A percentile compares a stretch with the other conserved stretches of the same genome.
Conservation (phyloP, 805 yeast genomes). For the Teunomyces funiuensis region DNA sequence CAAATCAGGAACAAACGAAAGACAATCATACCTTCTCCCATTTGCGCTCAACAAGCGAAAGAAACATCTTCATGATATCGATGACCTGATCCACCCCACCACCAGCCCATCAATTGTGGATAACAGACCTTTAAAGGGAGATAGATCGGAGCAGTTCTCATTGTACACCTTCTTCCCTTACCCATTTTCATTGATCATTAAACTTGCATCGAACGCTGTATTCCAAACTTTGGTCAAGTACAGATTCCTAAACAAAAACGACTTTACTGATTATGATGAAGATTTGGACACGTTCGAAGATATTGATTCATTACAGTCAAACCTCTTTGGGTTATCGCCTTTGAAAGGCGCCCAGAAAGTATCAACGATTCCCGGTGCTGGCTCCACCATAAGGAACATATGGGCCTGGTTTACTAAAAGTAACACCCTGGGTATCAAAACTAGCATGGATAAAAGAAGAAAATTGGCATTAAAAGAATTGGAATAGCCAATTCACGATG, state of each 20-base stretch:
- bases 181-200: constrained; percentile 33
- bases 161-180: constrained; percentile 42
- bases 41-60: constrained; percentile 20
- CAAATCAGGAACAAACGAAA: constrained; percentile 42
- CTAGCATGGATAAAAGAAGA: constrained; percentile 39
- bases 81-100: not conserved
- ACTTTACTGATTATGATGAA: constrained; percentile 20
- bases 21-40: constrained; percentile 45
- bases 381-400: constrained; percentile 18
- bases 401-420: constrained; percentile 25
- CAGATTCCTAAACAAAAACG: constrained; percentile 22
- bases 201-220: constrained; percentile 14
- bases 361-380: constrained; percentile 29
- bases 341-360: constrained; percentile 42
- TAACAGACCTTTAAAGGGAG: constrained; percentile 19
- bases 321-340: constrained; percentile 40
- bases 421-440: constrained; percentile 17
- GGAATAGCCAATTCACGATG: constrained; percentile 19
- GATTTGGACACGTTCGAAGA: constrained; percentile 27
- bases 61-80: constrained; percentile 1
- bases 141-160: constrained; percentile 31
- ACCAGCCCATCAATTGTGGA: constrained; percentile 11
- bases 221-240: constrained; percentile 23
- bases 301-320: constrained; percentile 32
- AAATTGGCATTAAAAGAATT: constrained; percentile 41